Evolutionary conservation across 2,329 filamentous ascomycete genomes (phyloP).

Genomic region (Dichotomopilus funicola): DNA sequence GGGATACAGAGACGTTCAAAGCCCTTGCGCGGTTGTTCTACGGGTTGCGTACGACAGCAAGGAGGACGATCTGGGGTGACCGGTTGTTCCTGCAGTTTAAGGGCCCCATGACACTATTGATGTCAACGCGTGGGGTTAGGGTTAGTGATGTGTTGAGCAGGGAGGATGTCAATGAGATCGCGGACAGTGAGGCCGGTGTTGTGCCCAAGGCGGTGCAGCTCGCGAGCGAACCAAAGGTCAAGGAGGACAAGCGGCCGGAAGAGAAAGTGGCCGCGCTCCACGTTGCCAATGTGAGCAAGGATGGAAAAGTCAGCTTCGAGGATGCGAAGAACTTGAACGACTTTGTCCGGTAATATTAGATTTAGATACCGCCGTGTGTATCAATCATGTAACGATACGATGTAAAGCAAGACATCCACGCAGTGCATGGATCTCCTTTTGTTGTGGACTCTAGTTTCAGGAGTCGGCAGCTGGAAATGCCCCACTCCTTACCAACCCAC

Average conservation of each 20-base stretch:
- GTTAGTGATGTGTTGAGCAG: constrained; percentile 71
- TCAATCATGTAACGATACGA: no score
- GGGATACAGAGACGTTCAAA: constrained; percentile 67
- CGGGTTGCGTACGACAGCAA: constrained; percentile 65
- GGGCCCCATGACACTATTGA: constrained; percentile 75
- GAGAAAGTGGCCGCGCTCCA: constrained; percentile 40
- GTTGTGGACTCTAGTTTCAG: no score
- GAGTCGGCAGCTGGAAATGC: no score
- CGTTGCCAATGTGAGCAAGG: constrained; percentile 49
- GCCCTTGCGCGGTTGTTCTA: constrained; percentile 58
- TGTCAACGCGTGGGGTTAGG: constrained; percentile 79
- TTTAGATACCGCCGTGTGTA: no score
- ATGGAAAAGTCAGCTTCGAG: constrained; percentile 62
- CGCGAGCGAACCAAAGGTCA: constrained; percentile 33
- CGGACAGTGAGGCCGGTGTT: constrained; percentile 68
- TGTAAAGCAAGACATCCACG: no score
- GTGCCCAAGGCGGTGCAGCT: constrained; percentile 53
- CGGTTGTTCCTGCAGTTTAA: constrained; percentile 84
- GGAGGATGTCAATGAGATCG: constrained; percentile 83
- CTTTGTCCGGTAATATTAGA: constrained; percentile 37
- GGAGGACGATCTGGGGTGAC: constrained; percentile 88
- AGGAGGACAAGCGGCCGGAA: constrained; percentile 20
- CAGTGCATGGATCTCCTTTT: no score
- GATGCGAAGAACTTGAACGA: constrained; percentile 53
- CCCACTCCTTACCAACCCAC: no score